Conservation (phyloP, 2,329 filamentous ascomycete genomes). For the Leptographium flavum region DNA sequence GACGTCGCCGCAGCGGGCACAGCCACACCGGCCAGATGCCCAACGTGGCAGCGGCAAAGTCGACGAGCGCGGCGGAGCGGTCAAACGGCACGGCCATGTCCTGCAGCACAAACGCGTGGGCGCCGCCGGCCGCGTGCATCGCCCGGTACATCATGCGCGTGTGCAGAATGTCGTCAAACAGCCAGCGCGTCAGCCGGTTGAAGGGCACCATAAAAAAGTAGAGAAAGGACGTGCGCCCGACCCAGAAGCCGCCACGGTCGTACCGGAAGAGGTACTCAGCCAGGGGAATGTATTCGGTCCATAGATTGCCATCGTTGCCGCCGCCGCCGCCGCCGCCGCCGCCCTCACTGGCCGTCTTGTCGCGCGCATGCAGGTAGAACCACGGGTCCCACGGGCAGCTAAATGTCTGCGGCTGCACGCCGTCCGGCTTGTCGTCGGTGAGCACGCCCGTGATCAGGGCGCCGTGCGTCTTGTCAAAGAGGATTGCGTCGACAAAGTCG, state of each 20-base stretch:
- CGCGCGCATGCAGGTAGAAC: conserved; percentile 55
- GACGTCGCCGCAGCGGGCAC: conserved; percentile 35
- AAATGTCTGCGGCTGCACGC: conserved; percentile 32
- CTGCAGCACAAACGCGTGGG: conserved; percentile 51
- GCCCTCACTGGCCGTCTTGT: conserved; percentile 13
- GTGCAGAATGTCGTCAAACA: conserved; percentile 57
- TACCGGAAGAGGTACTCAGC: conserved; percentile 65
- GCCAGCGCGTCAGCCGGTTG: conserved; percentile 48
- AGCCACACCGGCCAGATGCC: conserved; percentile 46
- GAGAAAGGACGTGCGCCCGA: conserved; percentile 46
- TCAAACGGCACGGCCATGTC: conserved; percentile 45
- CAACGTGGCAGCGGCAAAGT: conserved; percentile 35
- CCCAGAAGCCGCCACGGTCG: conserved; percentile 63
- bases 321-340: no score
- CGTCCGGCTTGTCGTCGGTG: conserved; percentile 33
- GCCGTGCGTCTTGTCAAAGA: conserved; percentile 47
- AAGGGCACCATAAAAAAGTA: conserved; percentile 54
- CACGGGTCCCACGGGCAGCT: conserved; percentile 51
- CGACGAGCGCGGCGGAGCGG: conserved; percentile 32
- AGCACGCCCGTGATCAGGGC: conserved; percentile 50
- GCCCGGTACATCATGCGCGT: conserved; percentile 61
- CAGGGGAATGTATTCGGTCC: conserved; percentile 46
- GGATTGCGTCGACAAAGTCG: conserved; percentile 61
- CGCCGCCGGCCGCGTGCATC: conserved; percentile 50
- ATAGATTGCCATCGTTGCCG: no score